These are phyloP conservation scores for Poa pratensis DNA, from an alignment of 176 grass and related monocot species.

Conservation along the genomic window DNA sequence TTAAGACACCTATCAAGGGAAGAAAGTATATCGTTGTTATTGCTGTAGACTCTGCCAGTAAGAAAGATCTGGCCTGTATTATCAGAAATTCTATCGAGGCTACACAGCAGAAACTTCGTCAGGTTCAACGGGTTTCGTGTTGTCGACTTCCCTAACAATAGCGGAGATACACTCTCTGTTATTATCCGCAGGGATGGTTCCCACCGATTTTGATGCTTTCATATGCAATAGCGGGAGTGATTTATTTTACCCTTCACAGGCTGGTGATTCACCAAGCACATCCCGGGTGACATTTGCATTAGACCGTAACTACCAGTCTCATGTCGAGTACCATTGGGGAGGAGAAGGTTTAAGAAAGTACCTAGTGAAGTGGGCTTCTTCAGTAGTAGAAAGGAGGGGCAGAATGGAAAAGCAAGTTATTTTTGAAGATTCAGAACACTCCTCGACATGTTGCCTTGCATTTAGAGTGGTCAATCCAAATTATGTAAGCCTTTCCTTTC, in stretches of 20 bases:
- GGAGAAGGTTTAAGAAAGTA: constrained; percentile 93
- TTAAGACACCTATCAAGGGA: constrained; percentile 34
- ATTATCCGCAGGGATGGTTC: constrained; percentile 57
- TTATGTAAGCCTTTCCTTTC: constrained; percentile 63
- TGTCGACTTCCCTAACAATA: constrained; percentile 62
- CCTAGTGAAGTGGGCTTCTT: constrained; percentile 72
- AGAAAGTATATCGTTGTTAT: constrained; percentile 57
- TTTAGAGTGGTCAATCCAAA: constrained; percentile 82
- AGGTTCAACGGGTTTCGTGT: constrained; percentile 51
- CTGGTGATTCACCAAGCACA: constrained; percentile 65
- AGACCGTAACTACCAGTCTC: constrained; percentile 73
- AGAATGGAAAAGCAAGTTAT: constrained; percentile 74
- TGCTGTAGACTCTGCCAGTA: constrained; percentile 64
- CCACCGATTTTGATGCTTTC: constrained; percentile 94
- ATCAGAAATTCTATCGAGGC: constrained; percentile 64
- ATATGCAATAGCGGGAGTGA: constrained; percentile 98
- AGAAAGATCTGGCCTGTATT: constrained; percentile 51
- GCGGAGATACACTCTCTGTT: constrained; percentile 71
- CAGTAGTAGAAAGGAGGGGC: constrained; percentile 64
- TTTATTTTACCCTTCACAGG: constrained; percentile 72
- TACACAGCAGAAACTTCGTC: constrained; percentile 44
- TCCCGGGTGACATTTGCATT: constrained; percentile 69
- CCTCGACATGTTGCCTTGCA: constrained; percentile 71
- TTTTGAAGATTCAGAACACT: constrained; percentile 70
- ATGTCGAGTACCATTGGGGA: constrained; percentile 93